A percentile compares a stretch with the other conserved stretches of the same genome.
Conservation (phyloP, 306 rosid species). For the Pachyrhizus erosus region DNA sequence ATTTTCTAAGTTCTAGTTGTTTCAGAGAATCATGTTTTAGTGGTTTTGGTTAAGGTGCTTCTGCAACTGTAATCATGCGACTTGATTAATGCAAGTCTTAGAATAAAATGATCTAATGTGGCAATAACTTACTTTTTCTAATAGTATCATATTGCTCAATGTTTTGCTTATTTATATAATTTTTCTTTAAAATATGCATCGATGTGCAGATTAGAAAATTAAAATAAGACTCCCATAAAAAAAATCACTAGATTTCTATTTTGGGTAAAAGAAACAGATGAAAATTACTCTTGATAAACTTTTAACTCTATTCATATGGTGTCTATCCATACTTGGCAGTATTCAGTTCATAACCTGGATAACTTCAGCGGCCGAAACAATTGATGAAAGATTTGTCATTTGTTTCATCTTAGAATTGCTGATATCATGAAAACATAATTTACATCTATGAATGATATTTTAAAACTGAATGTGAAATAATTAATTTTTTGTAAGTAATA, state of each 20-base stretch:
- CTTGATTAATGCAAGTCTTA: constrained; percentile 6
- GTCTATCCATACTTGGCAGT: neutral
- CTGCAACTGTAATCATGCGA: constrained; percentile 33
- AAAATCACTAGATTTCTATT: neutral
- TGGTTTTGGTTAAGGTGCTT: constrained; percentile 26
- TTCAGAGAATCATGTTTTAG: constrained; percentile 19
- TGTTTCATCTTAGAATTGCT: neutral
- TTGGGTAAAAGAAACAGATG: neutral
- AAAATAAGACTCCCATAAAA: neutral
- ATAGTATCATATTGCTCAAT: neutral
- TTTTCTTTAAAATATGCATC: neutral
- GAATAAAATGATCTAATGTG: constrained; percentile 38
- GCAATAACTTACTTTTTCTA: neutral
- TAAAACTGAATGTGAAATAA: neutral
- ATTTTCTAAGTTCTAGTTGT: constrained; percentile 14
- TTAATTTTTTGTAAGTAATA: neutral
- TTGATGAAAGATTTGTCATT: neutral
- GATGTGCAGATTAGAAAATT: neutral
- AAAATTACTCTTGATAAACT: neutral
- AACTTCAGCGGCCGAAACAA: neutral
- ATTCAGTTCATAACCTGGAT: neutral
- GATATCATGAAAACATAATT: neutral
- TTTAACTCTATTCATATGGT: neutral
- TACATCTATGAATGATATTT: neutral
- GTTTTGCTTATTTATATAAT: neutral